Base-by-base conservation (phyloP, 164 flowering plant species). In the Nymphaea thermarum region DNA sequence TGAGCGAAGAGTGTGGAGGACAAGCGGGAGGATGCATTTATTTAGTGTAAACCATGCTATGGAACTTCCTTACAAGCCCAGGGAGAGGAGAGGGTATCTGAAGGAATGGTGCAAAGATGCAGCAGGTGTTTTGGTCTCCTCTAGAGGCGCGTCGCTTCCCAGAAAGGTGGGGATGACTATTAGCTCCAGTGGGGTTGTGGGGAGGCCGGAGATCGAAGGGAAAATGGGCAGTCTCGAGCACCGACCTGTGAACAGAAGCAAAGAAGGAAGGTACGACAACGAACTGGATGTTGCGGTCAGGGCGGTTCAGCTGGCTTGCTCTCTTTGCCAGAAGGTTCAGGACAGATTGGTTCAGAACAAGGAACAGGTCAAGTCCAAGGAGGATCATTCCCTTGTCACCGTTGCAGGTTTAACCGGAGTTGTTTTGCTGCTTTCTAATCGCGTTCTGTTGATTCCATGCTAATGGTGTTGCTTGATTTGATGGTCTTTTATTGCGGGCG, bases 301-400 rank as follows among this genome's bases (percentile, higher is more conserved):
- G 72, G 85, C 87, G 64, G 88, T 87, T 1, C 96, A 89, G 68
- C 78, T 87, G 86, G 89, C 87, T 1, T 89, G 89, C 47, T 78
- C 81, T 60, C 78, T 89, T 3, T 86, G 90, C 68, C 85, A 77
- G 68, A 82, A 72, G 74, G 85, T 89, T 45, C 91, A 89, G 63
- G 77, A 77, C 8, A 68, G 75, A 61, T 79, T 87, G 78, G 65
- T 85, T 73, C 71, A 72, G 66, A 74, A 25, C 68, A 64, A 64
- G 15, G 70, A 70, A 42, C 82, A 71, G 57, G 81, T 85, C 63
- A 76, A 79, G 62, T 80, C 90, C 44, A 84, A 89, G 75, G 91
- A 85, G 11, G 95, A 85, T 63, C 60, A 82, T 75, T 87, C 91
- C 57, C 90, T 80, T 64, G 90, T 89, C 65, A 89, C 90, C 43